Evolutionary conservation across 306 rosid genomes (phyloP), one percentile per base, ranked within the genome.

Genomic region (Cucurbita moschata): DNA sequence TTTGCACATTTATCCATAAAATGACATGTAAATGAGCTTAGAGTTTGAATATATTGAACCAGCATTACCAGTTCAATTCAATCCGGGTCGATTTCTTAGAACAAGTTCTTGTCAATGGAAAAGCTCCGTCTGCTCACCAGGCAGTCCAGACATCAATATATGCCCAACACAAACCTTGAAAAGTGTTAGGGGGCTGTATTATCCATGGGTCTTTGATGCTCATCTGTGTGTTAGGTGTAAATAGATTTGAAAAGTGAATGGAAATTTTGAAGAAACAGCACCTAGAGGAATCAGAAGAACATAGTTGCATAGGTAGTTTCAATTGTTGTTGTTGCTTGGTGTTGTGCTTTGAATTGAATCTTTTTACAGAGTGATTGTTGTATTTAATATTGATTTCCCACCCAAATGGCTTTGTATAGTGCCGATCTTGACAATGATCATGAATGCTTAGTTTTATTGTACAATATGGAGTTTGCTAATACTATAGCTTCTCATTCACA

Each of bases 51-150:
- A 1, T 76, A 14, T 76, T 30, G 59, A 18, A 42, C 77, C 84
- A 94, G 97, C 83, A 62, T 57, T 90, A 89, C 84, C 83, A 81
- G 76, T 89, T 91, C 92, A 91, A 86, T 62, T 90, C 95, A 49
- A 81, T 91, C 75, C 97, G 90, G 13, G 82, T 89, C 81, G 97
- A 94, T 85, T 90, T 90, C 92, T 70, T 82, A 67, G 94, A 89
- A 71, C 98, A 94, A 82, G 54, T 90, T 75, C 87, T 88, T 75
- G 96, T 90, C 66, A 90, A 94, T 76, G 98, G 98, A 78, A 89
- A 86, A 80, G 84, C 92, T 72, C 81, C 81, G 63, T 76, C 94
- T 78, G 77, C 85, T 65, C 85, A 82, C 12, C 91, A 94, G 76
- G 88, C 85, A n/a, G 81, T 85, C 67, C 87, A 30, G 12, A 37